Evolutionary conservation across 768 basidiomycete genomes (phyloP).

Genomic region (Suillus placidus): DNA sequence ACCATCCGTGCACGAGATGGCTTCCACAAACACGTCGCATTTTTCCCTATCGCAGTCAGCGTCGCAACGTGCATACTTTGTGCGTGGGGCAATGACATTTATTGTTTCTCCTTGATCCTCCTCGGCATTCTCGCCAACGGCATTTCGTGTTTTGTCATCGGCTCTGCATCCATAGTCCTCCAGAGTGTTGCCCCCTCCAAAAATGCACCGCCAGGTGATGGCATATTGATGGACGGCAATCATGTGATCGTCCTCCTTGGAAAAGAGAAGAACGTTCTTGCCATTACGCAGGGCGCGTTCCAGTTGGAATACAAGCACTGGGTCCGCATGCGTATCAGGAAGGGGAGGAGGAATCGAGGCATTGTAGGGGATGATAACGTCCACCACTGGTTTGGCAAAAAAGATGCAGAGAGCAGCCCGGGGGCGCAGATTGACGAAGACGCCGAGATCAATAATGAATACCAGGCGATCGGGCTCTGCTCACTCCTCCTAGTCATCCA

Average conservation of each 20-base stretch:
- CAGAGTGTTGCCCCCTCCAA: conserved; percentile 11
- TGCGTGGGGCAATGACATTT: conserved; percentile 32
- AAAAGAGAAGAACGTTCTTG: conserved; percentile 18
- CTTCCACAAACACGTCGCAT: conserved; percentile 11
- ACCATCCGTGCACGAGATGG: conserved; percentile 9
- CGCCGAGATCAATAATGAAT: conserved; percentile 11
- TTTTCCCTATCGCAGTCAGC: conserved; percentile 32
- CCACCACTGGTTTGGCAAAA: background rate
- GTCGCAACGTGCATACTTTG: conserved; percentile 26
- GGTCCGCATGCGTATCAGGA: conserved; percentile 16
- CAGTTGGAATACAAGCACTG: conserved; percentile 19
- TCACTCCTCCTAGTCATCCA: conserved; percentile 22
- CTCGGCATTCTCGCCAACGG: conserved; percentile 36
- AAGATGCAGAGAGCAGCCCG: conserved; percentile 12
- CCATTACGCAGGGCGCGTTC: conserved; percentile 24
- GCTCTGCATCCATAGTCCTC: conserved; percentile 20
- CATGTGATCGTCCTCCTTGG: conserved; percentile 22
- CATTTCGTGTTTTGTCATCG: conserved; percentile 28
- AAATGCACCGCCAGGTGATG: conserved; percentile 20
- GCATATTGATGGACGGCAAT: conserved; percentile 11
- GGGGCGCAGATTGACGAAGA: background rate
- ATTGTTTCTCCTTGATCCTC: conserved; percentile 31
- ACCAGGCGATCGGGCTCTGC: conserved; percentile 18
- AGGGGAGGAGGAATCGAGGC: background rate
- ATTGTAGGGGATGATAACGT: background rate